A percentile compares a stretch with the other conserved stretches of the same genome.
Conservation (phyloP, 441 rosid genomes). For the Kokia cookei region DNA sequence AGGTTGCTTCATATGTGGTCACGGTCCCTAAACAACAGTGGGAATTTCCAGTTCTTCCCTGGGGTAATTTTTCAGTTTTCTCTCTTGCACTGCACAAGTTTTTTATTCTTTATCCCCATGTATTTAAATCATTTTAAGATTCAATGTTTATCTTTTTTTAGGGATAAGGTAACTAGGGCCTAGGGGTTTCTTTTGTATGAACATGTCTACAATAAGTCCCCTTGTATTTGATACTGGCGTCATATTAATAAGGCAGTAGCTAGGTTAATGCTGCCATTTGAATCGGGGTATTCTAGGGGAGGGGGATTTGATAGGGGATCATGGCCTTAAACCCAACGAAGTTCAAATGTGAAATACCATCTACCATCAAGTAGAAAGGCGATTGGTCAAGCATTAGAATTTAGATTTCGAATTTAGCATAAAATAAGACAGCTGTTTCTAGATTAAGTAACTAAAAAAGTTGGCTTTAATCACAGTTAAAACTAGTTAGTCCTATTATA, state of each 20-base stretch:
- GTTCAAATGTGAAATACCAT: not conserved
- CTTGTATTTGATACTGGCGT: not conserved
- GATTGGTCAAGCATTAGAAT: not conserved
- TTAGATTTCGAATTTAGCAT: not conserved
- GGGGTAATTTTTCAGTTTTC: slow-evolving; percentile 45
- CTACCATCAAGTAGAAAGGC: not conserved
- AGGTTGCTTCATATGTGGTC: slow-evolving; percentile 68
- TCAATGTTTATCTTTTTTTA: not conserved
- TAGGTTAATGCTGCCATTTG: not conserved
- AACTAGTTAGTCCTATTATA: not conserved
- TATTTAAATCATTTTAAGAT: not conserved
- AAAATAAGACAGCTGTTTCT: not conserved
- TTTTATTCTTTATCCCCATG: not conserved
- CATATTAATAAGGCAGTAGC: not conserved
- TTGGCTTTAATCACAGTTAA: not conserved
- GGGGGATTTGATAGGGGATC: not conserved
- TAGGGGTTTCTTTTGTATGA: not conserved
- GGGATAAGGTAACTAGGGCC: not conserved
- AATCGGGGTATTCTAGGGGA: not conserved
- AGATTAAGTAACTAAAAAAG: not conserved
- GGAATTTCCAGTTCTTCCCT: slow-evolving; percentile 74
- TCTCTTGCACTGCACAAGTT: not conserved
- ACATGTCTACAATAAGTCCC: not conserved
- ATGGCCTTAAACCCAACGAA: not conserved
- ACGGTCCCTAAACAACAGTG: slow-evolving; percentile 62